Percentiles rank a stretch among this genome's conserved stretches.
Conservation (phyloP, 2,329 filamentous ascomycete genomes). For the Alternaria novae-zelandiae region DNA sequence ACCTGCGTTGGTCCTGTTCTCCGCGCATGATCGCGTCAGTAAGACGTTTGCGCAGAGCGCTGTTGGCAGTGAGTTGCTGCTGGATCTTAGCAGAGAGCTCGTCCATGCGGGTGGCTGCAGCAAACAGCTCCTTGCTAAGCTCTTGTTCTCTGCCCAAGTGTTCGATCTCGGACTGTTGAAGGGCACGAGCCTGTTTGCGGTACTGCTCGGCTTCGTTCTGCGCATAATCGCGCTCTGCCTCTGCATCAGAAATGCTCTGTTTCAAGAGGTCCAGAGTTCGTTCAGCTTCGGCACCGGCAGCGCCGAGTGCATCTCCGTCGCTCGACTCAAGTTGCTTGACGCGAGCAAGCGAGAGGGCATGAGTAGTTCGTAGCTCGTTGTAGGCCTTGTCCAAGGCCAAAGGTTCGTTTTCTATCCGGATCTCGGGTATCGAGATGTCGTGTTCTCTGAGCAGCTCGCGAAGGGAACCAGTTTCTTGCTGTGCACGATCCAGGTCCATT, state of each 20-base stretch:
- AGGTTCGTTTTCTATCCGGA: conserved; percentile 61
- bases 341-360: conserved; percentile 69
- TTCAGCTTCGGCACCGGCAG: conserved; percentile 58
- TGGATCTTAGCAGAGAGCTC: conserved; percentile 80
- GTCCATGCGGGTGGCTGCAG: conserved; percentile 79
- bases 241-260: conserved; percentile 70
- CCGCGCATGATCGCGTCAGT: conserved; percentile 80
- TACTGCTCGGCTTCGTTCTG: conserved; percentile 69
- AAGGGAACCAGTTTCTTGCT: conserved; percentile 89
- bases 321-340: conserved; percentile 69
- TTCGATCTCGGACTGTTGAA: conserved; percentile 63
- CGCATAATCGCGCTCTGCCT: conserved; percentile 75
- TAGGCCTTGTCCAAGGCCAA: conserved; percentile 77
- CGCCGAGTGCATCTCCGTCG: conserved; percentile 50
- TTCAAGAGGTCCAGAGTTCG: conserved; percentile 70
- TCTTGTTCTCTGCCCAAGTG: conserved; percentile 66
- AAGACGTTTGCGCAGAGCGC: conserved; percentile 75
- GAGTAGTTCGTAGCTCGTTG: conserved; percentile 74
- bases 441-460: conserved; percentile 79
- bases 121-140: conserved; percentile 72
- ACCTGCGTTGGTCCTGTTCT: conserved; percentile 80
- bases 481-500: conserved; percentile 94
- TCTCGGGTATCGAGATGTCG: conserved; percentile 76
- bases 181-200: conserved; percentile 64
- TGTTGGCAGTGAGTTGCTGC: conserved; percentile 79